A percentile compares a stretch with the other conserved stretches of the same genome.
These are phyloP conservation scores for Calonectria fujianensis DNA, from an alignment of 2,329 filamentous ascomycete species.

Conservation along the genomic window DNA sequence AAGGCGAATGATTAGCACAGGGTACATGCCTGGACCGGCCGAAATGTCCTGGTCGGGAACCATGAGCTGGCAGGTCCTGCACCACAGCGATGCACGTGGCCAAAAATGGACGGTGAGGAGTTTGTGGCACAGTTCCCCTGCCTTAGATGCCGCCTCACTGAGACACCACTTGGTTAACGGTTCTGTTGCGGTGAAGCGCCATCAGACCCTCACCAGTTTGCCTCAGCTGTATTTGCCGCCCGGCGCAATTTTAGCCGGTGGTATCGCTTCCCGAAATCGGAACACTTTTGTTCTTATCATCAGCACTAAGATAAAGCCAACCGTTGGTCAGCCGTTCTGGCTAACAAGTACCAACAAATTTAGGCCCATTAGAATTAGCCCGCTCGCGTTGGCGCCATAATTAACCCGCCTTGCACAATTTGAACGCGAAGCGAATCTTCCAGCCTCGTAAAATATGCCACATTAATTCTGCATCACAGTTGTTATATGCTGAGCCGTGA, in stretches of 20 bases:
- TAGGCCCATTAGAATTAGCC: background rate
- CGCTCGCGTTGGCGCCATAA: background rate
- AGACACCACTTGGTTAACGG: background rate
- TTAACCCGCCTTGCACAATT: background rate
- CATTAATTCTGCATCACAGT: background rate
- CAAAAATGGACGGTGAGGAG: background rate
- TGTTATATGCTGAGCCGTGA: too few relatives aligned
- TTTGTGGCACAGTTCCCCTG: background rate
- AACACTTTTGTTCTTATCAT: background rate
- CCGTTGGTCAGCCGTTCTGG: background rate
- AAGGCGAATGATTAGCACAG: background rate
- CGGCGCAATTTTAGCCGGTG: background rate
- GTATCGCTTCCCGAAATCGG: background rate
- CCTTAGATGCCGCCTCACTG: background rate
- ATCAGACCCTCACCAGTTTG: background rate
- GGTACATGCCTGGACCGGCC: slow-evolving; percentile 5
- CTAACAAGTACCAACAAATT: background rate
- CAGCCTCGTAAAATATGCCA: background rate
- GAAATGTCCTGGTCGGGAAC: background rate
- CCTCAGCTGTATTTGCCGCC: background rate
- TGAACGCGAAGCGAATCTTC: background rate
- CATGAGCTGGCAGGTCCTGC: background rate
- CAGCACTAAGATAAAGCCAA: slow-evolving; percentile 4
- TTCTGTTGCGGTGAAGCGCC: background rate
- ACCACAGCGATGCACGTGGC: background rate